A percentile compares a stretch with the other conserved stretches of the same genome.
phyloP scores from a whole-genome alignment of 768 basidiomycete genomes.

The Lactarius vividus region DNA sequence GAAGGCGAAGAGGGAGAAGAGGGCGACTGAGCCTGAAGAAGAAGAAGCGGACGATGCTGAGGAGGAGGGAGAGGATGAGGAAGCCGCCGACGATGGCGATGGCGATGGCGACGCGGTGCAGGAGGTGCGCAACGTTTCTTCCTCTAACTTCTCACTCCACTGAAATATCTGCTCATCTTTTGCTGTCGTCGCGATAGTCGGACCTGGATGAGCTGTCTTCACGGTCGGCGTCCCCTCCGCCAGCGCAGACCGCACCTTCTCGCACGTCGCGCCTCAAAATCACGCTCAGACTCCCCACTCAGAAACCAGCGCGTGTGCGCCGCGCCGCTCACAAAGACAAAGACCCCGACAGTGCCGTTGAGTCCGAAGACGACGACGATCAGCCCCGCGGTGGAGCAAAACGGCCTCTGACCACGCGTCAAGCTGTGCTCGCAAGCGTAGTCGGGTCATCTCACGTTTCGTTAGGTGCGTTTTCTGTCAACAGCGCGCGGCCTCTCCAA shows the following conservation, averaged over 20 bases:
- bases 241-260: constrained; percentile 28
- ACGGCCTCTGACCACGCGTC: constrained; percentile 45
- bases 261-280: constrained; percentile 52
- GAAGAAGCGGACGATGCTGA: constrained; percentile 22
- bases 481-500: not conserved
- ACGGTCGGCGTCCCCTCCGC: constrained; percentile 25
- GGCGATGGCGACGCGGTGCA: constrained; percentile 30
- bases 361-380: constrained; percentile 39
- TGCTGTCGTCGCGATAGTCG: constrained; percentile 14
- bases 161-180: not conserved
- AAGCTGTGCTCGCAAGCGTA: constrained; percentile 69
- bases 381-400: constrained; percentile 32
- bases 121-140: constrained; percentile 10
- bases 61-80: constrained; percentile 27
- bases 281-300: constrained; percentile 54
- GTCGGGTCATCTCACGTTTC: constrained; percentile 69
- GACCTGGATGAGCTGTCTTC: constrained; percentile 28
- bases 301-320: constrained; percentile 23
- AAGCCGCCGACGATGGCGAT: constrained; percentile 22
- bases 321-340: constrained; percentile 29
- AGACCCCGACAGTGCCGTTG: constrained; percentile 41
- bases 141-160: not conserved
- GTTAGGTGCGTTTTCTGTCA: constrained; percentile 41
- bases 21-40: constrained; percentile 29
- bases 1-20: constrained; percentile 45